Conservation (phyloP, 768 basidiomycete genomes). For the Lactarius evosmus region DNA sequence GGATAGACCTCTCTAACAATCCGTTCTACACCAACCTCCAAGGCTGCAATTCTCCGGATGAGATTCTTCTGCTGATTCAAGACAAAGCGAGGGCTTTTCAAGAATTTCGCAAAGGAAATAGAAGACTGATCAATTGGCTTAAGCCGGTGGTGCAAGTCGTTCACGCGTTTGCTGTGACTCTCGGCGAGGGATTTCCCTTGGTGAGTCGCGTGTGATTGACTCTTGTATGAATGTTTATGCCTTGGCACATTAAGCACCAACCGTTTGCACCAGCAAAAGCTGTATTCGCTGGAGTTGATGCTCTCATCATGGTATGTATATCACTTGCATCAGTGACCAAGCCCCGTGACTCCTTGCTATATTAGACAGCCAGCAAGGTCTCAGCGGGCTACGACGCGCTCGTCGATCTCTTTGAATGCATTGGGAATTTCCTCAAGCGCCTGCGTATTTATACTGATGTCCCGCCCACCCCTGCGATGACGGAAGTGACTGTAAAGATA, state of each 20-base stretch:
- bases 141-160: constrained; percentile 9
- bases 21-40: neutral
- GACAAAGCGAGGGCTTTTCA: constrained; percentile 9
- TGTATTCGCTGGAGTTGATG: constrained; percentile 14
- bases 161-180: constrained; percentile 2
- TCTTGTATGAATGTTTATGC: neutral
- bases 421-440: constrained; percentile 9
- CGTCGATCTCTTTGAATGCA: constrained; percentile 11
- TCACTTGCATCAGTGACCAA: neutral
- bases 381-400: constrained; percentile 16
- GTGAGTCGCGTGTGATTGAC: neutral
- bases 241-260: neutral
- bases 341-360: neutral
- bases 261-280: constrained; percentile 2
- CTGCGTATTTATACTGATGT: constrained; percentile 4
- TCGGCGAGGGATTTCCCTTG: neutral
- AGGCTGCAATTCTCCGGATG: constrained; percentile 1
- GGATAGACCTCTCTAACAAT: constrained; percentile 8
- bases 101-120: constrained; percentile 16
- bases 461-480: neutral
- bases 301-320: constrained; percentile 7
- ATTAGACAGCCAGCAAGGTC: constrained; percentile 2
- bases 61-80: neutral
- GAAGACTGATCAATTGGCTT: constrained; percentile 9
- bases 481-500: constrained; percentile 10